Percentiles rank a stretch among this genome's conserved stretches.
Evolutionary conservation across 2,329 filamentous ascomycete genomes (phyloP).

Genomic region (Sarocladiaceae sp.): DNA sequence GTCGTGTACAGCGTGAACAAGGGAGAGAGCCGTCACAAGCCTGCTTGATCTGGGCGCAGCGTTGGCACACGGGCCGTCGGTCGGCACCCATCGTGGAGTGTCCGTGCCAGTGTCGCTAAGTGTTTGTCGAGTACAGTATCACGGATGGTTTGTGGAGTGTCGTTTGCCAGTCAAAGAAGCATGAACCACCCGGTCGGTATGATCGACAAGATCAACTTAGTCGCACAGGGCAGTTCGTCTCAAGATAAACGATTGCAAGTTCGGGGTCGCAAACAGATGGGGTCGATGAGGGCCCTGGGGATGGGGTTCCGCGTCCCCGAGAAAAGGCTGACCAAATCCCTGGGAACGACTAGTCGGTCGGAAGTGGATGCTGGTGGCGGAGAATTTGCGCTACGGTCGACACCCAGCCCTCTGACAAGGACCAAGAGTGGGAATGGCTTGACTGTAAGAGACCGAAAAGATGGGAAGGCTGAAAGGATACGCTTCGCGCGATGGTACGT

Average conservation of each 20-base stretch:
- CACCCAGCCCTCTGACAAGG: background rate
- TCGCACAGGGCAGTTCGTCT: too few species aligned
- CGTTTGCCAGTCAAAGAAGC: background rate
- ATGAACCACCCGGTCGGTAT: background rate
- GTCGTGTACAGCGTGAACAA: constrained; percentile 27
- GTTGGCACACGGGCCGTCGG: constrained; percentile 25
- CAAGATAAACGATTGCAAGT: background rate
- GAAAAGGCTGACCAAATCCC: background rate
- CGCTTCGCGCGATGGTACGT: background rate
- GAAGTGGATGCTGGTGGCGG: background rate
- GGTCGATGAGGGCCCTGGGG: background rate
- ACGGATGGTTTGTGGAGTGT: too few species aligned
- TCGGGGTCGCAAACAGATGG: constrained; percentile 1
- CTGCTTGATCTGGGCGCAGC: constrained; percentile 32
- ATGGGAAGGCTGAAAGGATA: background rate
- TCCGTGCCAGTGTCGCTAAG: too few species aligned
- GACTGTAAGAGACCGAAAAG: background rate
- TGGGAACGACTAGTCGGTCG: background rate
- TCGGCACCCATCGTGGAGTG: constrained; percentile 24
- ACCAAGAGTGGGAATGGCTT: background rate
- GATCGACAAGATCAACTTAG: background rate
- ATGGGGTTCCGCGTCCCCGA: background rate
- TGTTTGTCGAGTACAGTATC: too few species aligned
- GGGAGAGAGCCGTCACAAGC: constrained; percentile 28
- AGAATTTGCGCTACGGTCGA: background rate